A percentile compares a stretch with the other conserved stretches of the same genome.
phyloP scores from a whole-genome alignment of 352 stramenopile genomes.

The Phytophthora pinifolia region DNA sequence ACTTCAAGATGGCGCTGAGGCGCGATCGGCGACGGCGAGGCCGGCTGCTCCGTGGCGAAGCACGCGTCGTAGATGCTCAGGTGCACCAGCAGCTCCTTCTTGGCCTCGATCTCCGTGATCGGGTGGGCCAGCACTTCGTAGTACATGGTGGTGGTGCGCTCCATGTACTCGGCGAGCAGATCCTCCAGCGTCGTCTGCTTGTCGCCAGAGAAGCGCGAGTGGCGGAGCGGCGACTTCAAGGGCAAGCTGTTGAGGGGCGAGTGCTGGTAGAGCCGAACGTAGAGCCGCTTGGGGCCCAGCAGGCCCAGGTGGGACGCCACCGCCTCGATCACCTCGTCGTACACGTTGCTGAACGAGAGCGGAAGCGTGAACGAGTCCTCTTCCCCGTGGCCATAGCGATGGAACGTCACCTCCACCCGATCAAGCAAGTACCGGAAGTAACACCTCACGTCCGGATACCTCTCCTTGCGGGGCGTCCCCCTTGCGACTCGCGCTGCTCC shows the following conservation, averaged over 20 bases:
- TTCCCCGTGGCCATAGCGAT: constrained; percentile 47
- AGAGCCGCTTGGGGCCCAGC: constrained; percentile 40
- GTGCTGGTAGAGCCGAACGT: constrained; percentile 83
- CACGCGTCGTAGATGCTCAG: constrained; percentile 78
- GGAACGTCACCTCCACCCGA: constrained; percentile 75
- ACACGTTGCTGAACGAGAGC: constrained; percentile 70
- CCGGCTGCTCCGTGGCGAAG: constrained; percentile 43
- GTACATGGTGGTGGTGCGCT: constrained; percentile 69
- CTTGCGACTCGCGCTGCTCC: constrained; percentile 5
- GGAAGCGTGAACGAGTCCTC: constrained; percentile 49
- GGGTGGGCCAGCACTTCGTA: constrained; percentile 71
- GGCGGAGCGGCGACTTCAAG: constrained; percentile 68
- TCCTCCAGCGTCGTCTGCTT: constrained; percentile 66
- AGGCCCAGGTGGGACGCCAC: constrained; percentile 51
- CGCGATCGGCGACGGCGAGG: constrained; percentile 30
- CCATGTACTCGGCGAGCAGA: constrained; percentile 69
- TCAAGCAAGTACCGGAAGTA: constrained; percentile 88
- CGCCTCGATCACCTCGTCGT: constrained; percentile 73
- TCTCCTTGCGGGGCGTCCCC: constrained; percentile 26
- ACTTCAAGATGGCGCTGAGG: constrained; percentile 54
- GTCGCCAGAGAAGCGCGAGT: constrained; percentile 63
- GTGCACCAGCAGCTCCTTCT: constrained; percentile 77
- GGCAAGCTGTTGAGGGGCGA: constrained; percentile 61
- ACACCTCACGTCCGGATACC: constrained; percentile 66
- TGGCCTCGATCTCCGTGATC: constrained; percentile 86